These are phyloP conservation scores for Pyrus hybrid DNA, from an alignment of 331 rosid species.

Conservation along the genomic window DNA sequence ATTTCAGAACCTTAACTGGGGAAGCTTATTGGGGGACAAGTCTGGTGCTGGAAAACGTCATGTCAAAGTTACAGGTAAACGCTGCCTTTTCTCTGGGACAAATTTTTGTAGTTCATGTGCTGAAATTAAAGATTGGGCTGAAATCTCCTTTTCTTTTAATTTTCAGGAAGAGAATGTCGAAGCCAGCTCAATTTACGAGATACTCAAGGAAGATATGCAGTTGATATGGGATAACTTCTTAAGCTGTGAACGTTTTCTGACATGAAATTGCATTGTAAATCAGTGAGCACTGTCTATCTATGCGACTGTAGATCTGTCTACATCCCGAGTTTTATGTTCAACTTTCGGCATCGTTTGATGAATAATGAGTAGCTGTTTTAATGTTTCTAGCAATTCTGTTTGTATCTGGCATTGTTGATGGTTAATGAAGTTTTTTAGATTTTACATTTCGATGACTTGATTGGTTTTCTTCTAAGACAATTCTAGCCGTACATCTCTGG, in stretches of 20 bases:
- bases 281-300: not conserved
- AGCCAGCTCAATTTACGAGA: slow-evolving; percentile 19
- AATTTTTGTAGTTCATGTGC: no score
- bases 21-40: slow-evolving; percentile 22
- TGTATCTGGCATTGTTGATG: no score
- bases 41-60: slow-evolving; percentile 31
- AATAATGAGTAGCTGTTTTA: no score
- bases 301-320: not conserved
- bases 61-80: no score
- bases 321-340: not conserved
- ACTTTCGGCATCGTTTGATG: no score
- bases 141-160: not conserved
- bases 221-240: slow-evolving; percentile 36
- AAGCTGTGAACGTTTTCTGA: slow-evolving; percentile 17
- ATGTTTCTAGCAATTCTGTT: no score
- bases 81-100: no score
- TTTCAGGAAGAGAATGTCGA: slow-evolving; percentile 24
- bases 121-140: no score
- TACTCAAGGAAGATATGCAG: slow-evolving; percentile 34
- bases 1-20: slow-evolving; percentile 31
- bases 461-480: no score
- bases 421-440: no score
- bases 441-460: no score
- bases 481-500: no score
- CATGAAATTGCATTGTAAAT: slow-evolving; percentile 1